A percentile compares a stretch with the other conserved stretches of the same genome.
phyloP scores from a whole-genome alignment of 148 eudicot genomes.

The Polygonum aviculare region DNA sequence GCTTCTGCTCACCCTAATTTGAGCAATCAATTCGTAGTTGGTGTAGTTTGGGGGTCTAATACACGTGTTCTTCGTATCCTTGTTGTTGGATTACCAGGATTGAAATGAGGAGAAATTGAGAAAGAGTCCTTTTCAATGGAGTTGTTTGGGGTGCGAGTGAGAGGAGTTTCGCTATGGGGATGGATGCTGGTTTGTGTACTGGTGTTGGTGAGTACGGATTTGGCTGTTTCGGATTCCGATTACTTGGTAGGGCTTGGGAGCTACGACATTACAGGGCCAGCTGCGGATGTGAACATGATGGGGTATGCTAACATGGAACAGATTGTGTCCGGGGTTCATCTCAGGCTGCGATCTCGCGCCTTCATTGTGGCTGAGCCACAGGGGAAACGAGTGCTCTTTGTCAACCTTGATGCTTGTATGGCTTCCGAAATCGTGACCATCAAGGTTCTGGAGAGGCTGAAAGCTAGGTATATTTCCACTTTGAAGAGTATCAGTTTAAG shows the following conservation, averaged over 20 bases:
- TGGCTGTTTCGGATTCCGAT: conserved; percentile 38
- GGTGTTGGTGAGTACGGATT: conserved; percentile 18
- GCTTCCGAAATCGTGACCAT: conserved; percentile 88
- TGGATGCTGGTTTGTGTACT: background rate
- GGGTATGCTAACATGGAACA: conserved; percentile 86
- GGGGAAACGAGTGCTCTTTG: conserved; percentile 71
- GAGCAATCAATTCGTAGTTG: background rate
- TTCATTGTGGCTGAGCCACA: conserved; percentile 82
- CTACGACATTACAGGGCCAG: conserved; percentile 97
- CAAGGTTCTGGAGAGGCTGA: conserved; percentile 89
- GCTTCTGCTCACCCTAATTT: background rate
- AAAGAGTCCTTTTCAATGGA: background rate
- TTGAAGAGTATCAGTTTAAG: background rate
- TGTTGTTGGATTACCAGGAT: background rate
- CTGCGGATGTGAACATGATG: conserved; percentile 99
- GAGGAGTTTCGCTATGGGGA: background rate
- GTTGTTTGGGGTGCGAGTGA: background rate
- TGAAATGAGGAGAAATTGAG: background rate
- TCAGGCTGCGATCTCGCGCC: conserved; percentile 84
- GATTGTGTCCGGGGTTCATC: conserved; percentile 76
- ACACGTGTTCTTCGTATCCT: background rate
- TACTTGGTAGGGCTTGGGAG: conserved; percentile 94
- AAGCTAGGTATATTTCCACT: conserved; percentile 50
- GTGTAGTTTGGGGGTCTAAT: background rate
- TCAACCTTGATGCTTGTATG: conserved; percentile 99